phyloP scores from a whole-genome alignment of 306 rosid genomes.

The Acacia melanoxylon region DNA sequence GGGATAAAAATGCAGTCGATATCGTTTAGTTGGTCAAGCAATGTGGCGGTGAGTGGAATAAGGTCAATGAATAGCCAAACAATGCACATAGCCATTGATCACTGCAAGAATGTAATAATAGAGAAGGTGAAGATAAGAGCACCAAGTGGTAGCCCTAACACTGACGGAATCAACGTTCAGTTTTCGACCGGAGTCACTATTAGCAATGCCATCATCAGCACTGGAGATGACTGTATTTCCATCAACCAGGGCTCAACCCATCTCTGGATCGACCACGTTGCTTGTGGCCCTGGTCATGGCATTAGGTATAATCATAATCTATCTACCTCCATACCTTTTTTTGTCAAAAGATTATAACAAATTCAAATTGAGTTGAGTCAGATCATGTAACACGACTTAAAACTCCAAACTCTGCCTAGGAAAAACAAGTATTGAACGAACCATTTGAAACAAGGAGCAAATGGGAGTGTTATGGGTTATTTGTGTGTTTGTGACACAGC shows the following conservation, averaged over 20 bases:
- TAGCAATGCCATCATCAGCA: conserved; percentile 33
- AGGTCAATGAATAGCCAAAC: conserved; percentile 46
- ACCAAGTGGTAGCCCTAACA: conserved; percentile 55
- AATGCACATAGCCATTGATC: conserved; percentile 41
- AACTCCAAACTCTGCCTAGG: background rate
- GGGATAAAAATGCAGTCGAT: conserved; percentile 37
- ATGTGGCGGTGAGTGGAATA: conserved; percentile 45
- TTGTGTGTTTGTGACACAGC: conserved; percentile 5
- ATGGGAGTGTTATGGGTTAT: background rate
- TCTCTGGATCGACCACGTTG: conserved; percentile 45
- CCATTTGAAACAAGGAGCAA: background rate
- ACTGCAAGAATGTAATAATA: conserved; percentile 39
- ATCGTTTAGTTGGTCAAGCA: conserved; percentile 45
- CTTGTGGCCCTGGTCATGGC: conserved; percentile 71
- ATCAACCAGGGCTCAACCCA: conserved; percentile 40
- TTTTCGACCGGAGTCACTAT: conserved; percentile 38
- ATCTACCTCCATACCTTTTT: background rate
- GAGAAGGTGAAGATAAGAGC: conserved; percentile 43
- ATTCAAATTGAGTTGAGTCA: background rate
- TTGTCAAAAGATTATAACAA: no score
- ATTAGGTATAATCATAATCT: conserved; percentile 34
- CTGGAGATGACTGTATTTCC: conserved; percentile 66
- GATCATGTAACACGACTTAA: no score
- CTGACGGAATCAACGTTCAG: conserved; percentile 58
- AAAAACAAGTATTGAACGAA: background rate